phyloP scores from a whole-genome alignment of 1,284 basidiomycete genomes.

The Cryptococcus deneoformans region DNA sequence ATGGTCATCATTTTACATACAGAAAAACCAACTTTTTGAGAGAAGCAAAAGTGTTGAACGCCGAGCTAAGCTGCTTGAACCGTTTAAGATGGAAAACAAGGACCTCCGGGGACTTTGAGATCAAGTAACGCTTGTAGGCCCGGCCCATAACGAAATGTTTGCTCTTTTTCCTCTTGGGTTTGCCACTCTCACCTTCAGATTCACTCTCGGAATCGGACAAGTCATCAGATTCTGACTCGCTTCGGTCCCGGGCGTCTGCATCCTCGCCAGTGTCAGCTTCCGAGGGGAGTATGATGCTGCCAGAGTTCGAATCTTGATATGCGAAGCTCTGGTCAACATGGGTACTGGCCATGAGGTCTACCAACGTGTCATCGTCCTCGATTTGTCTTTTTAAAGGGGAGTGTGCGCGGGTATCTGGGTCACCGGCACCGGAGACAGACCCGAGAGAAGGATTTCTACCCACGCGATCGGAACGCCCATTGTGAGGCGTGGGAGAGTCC shows the following conservation, averaged over 20 bases:
- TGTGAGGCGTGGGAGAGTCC: background rate
- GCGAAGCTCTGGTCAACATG: conserved; percentile 6
- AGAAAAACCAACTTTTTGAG: conserved; percentile 41
- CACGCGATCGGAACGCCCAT: background rate
- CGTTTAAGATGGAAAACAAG: conserved; percentile 91
- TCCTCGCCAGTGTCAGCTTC: background rate
- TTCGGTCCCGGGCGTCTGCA: background rate
- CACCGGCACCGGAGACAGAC: conserved; percentile 5
- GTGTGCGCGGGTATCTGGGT: background rate
- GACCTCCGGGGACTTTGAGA: conserved; percentile 78
- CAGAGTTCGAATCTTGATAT: conserved; percentile 1
- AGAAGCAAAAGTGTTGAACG: conserved; percentile 39
- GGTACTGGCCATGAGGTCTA: conserved; percentile 3
- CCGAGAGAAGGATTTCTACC: background rate
- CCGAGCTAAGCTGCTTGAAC: conserved; percentile 67
- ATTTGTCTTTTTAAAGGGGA: conserved; percentile 31
- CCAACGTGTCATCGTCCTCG: conserved; percentile 10
- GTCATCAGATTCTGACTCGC: conserved; percentile 26
- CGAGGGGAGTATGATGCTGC: conserved; percentile 4
- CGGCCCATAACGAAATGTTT: conserved; percentile 63
- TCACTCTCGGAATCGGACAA: conserved; percentile 33
- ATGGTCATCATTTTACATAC: conserved; percentile 49
- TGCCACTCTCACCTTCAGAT: background rate
- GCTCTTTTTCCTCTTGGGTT: conserved; percentile 24
- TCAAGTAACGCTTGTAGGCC: conserved; percentile 91